Evolutionary conservation across 176 grass and related monocot species (phyloP).

Genomic region (Cymbopogon citratus): DNA sequence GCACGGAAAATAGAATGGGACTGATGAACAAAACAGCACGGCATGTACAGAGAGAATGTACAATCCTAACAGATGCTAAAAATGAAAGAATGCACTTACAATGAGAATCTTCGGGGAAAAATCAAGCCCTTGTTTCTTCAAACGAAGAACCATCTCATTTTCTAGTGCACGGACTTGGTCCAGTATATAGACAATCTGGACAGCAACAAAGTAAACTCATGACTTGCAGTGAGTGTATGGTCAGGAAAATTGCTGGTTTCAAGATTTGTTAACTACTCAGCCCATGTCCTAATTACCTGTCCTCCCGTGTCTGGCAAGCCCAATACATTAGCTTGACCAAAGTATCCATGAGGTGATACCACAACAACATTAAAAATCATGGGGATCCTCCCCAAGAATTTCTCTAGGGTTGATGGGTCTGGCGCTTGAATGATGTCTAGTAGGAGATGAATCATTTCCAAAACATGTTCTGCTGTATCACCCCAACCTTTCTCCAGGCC

Average conservation of each 20-base stretch:
- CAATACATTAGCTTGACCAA: conserved; percentile 97
- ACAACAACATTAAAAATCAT: conserved; percentile 99
- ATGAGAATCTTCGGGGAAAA: conserved; percentile 87
- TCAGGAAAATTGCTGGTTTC: not conserved
- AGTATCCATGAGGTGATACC: conserved; percentile 92
- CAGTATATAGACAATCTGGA: conserved; percentile 91
- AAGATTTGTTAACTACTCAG: not conserved
- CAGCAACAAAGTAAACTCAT: not conserved
- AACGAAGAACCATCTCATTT: conserved; percentile 88
- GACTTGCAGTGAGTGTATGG: conserved; percentile 2
- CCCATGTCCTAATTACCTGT: conserved; percentile 50
- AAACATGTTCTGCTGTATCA: conserved; percentile 72
- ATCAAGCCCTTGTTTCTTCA: conserved; percentile 79
- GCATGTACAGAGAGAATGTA: conserved; percentile 10
- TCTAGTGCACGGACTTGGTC: conserved; percentile 95
- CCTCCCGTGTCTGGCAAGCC: conserved; percentile 97
- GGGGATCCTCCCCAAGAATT: conserved; percentile 84
- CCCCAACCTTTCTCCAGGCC: conserved; percentile 99
- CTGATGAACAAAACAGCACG: not conserved
- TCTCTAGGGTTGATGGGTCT: conserved; percentile 86
- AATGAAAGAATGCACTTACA: conserved; percentile 38
- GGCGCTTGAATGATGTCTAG: conserved; percentile 89
- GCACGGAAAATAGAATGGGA: not conserved
- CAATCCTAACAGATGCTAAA: not conserved
- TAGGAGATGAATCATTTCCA: conserved; percentile 96